Percentiles rank a stretch among this genome's conserved stretches.
Conservation (phyloP, 163 green algal genomes). For the Chloroidium sp. region DNA sequence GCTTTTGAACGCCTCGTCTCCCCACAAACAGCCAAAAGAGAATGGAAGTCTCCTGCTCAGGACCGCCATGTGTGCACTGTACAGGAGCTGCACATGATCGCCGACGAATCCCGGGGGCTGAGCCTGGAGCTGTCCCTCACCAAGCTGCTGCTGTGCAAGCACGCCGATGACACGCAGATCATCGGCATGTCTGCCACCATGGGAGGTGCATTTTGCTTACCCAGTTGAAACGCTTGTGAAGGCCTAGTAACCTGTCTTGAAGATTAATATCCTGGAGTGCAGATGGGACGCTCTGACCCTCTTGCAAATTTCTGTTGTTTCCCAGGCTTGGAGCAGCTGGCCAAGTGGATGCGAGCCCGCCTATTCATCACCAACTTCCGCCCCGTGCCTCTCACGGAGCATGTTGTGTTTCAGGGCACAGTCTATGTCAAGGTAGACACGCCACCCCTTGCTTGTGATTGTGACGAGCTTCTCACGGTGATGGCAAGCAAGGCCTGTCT, state of each 20-base stretch:
- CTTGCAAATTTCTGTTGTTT: no score
- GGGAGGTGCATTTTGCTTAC: conserved; percentile 16
- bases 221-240: no score
- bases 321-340: conserved; percentile 47
- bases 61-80: no score
- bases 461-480: neutral
- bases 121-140: conserved; percentile 73
- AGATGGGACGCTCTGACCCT: no score
- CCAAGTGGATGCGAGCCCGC: conserved; percentile 67
- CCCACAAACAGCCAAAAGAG: no score
- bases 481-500: neutral
- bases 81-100: conserved; percentile 78
- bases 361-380: conserved; percentile 69
- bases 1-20: no score
- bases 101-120: conserved; percentile 56
- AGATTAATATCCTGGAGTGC: no score
- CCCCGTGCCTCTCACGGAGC: conserved; percentile 62
- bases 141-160: conserved; percentile 57
- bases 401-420: conserved; percentile 51
- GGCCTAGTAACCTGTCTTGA: no score
- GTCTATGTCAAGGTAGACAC: conserved; percentile 17
- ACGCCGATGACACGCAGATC: conserved; percentile 50
- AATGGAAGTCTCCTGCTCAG: no score
- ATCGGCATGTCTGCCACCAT: conserved; percentile 86
- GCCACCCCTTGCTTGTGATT: neutral